phyloP scores from a whole-genome alignment of 2,329 filamentous ascomycete genomes.

The Aspergillus sp. region DNA sequence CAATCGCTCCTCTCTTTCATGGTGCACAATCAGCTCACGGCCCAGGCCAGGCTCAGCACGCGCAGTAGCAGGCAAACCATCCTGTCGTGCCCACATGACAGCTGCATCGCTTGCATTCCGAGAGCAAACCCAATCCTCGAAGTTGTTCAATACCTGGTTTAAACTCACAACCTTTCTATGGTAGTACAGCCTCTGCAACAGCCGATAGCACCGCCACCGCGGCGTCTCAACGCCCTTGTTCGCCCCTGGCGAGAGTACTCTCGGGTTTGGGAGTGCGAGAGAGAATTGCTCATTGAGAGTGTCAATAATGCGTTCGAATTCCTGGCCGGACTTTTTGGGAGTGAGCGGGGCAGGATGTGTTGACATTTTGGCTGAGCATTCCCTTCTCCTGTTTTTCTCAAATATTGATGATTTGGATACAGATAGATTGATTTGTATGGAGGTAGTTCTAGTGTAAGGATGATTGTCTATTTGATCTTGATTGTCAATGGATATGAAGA shows the following conservation, averaged over 20 bases:
- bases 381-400: background rate
- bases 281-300: slow-evolving; percentile 35
- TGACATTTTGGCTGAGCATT: slow-evolving; percentile 53
- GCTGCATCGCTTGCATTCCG: slow-evolving; percentile 28
- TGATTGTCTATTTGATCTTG: background rate
- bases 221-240: slow-evolving; percentile 15
- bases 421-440: background rate
- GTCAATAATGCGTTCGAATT: slow-evolving; percentile 29
- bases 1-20: slow-evolving; percentile 27
- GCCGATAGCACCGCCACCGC: slow-evolving; percentile 26
- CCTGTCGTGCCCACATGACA: slow-evolving; percentile 14
- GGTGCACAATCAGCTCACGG: slow-evolving; percentile 12
- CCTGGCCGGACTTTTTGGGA: slow-evolving; percentile 23
- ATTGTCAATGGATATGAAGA: background rate
- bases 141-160: slow-evolving; percentile 25
- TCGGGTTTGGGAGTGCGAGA: slow-evolving; percentile 33
- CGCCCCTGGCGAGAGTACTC: slow-evolving; percentile 18
- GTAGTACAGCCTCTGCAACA: slow-evolving; percentile 33
- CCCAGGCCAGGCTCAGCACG: background rate
- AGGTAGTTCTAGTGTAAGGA: background rate
- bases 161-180: slow-evolving; percentile 22
- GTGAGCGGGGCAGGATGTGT: slow-evolving; percentile 42
- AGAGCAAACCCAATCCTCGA: slow-evolving; percentile 34
- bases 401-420: background rate
- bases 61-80: background rate